Conservation (phyloP, 306 rosid species). For the Sphenostylis stenocarpa region DNA sequence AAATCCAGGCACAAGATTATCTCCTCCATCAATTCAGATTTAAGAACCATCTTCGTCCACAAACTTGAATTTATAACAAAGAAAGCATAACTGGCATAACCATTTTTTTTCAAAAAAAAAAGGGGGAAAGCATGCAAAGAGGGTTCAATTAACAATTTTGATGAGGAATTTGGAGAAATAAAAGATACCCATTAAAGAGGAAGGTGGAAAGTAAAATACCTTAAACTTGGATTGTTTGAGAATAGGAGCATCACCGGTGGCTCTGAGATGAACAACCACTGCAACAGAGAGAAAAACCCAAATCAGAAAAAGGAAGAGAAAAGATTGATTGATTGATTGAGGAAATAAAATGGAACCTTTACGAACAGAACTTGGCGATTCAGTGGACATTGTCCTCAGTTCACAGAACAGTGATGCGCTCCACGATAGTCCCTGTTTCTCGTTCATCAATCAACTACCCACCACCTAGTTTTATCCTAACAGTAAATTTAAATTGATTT, state of each 20-base stretch:
- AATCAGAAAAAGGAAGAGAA: neutral
- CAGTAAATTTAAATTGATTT: neutral
- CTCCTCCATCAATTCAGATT: neutral
- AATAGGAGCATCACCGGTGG: conserved; percentile 97
- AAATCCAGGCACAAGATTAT: neutral
- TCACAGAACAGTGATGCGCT: neutral
- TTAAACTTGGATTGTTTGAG: conserved; percentile 93
- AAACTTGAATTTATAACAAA: neutral
- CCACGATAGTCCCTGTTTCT: neutral
- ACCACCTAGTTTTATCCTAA: neutral
- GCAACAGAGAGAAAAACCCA: conserved; percentile 35
- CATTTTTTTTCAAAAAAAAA: neutral
- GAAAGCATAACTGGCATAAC: neutral
- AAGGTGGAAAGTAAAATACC: conserved; percentile 45
- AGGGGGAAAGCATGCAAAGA: neutral
- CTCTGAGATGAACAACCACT: conserved; percentile 97
- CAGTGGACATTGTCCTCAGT: conserved; percentile 50
- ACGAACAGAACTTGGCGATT: conserved; percentile 61
- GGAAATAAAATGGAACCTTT: conserved; percentile 51
- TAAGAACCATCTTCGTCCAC: neutral
- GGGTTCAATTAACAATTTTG: neutral
- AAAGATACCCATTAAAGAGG: neutral
- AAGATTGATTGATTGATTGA: neutral
- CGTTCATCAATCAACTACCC: neutral
- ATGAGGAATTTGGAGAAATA: neutral